Evolutionary conservation across 2,329 filamentous ascomycete species (phyloP), one percentile per base, ranked within the genome.

Genomic region (Claviceps sp.): DNA sequence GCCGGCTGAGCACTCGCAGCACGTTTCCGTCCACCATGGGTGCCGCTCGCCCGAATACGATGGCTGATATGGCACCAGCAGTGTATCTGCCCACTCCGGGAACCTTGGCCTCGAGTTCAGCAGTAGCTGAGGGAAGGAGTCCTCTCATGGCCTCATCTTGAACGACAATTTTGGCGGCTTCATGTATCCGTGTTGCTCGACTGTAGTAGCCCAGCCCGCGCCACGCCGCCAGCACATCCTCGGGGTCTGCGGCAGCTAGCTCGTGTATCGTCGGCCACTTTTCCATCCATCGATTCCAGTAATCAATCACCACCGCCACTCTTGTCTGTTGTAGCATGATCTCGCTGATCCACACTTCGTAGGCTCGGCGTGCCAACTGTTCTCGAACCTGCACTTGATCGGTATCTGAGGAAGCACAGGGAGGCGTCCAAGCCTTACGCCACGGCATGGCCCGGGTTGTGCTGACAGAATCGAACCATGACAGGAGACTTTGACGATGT

Each of bases 301-400:
- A 84, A 48, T 75, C 77, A 20, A 82, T 75, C 0, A 82, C 80
- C 6, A 74, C 75, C 2, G 76, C 72, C 4, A 84, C 80, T 30
- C 80, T 76, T 2, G 80, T 84, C 64, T 84, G 80, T 62, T 84
- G 80, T 11, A 83, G 71, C 80, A 84, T 84, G 57, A 82, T 77
- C 65, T 84, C 80, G 59, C 75, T 79, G 60, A 84, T 81, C 77
- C 79, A 83, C 47, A 84, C 79, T 61, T 82, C 74, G 65, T 84
- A 84, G 2, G 79, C 80, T 47, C 80, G 74, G 34, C 67, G 71
- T 53, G 75, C 73, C 11, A 82, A 67, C 2, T 62, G 63, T n/a
- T 53, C 47, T 34, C 70, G 69, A 8, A 76, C 65, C n/a, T 66
- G 63, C 1, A 60, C 55, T 1, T 60, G 57, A 16, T 67, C 59